phyloP scores from a whole-genome alignment of 1,139 yeast genomes.

The Blastobotrys capitulatus region DNA sequence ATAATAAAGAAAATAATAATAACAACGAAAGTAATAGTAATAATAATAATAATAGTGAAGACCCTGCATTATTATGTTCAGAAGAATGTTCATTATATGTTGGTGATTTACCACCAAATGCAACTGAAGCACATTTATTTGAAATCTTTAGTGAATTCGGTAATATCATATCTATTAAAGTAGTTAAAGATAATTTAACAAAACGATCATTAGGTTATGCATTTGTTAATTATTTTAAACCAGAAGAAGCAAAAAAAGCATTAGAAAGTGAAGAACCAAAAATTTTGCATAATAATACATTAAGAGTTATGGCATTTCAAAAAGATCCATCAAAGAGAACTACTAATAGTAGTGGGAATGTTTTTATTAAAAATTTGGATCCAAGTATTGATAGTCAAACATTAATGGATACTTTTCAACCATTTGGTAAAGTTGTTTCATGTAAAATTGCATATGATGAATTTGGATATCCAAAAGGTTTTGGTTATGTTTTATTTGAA shows the following conservation, averaged over 20 bases:
- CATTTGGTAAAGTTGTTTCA: constrained; percentile 57
- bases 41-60: not conserved
- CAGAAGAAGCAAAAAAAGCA: constrained; percentile 77
- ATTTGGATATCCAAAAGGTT: constrained; percentile 52
- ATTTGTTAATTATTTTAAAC: constrained; percentile 78
- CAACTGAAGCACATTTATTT: constrained; percentile 77
- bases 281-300: constrained; percentile 76
- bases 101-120: constrained; percentile 81
- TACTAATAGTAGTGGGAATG: constrained; percentile 30
- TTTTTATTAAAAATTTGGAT: constrained; percentile 49
- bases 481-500: constrained; percentile 59
- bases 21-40: not conserved
- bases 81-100: constrained; percentile 59
- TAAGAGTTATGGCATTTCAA: constrained; percentile 93
- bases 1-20: not conserved
- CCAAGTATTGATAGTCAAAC: constrained; percentile 59
- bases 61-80: constrained; percentile 1
- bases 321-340: constrained; percentile 80
- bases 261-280: constrained; percentile 76
- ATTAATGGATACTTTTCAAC: constrained; percentile 55
- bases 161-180: constrained; percentile 81
- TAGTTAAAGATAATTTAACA: constrained; percentile 85
- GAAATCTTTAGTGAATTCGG: constrained; percentile 83
- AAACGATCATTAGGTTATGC: constrained; percentile 90
- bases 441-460: constrained; percentile 54